Evolutionary conservation across 768 basidiomycete genomes (phyloP).

Genomic region (Leccinum truebloodii): DNA sequence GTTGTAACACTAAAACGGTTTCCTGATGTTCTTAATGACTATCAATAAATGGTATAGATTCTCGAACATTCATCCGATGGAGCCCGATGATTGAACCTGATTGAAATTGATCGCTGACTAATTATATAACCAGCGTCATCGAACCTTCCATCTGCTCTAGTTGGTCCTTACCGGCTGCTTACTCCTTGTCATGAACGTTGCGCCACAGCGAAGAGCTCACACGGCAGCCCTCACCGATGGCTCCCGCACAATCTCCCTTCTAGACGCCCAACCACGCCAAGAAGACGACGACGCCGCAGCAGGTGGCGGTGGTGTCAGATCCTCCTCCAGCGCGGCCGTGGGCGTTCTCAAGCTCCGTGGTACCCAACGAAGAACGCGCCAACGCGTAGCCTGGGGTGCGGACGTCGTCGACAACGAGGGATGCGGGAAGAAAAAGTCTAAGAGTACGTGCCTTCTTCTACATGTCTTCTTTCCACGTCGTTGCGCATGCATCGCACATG

Average conservation of each 20-base stretch:
- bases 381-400: constrained; percentile 79
- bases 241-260: constrained; percentile 54
- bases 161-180: background rate
- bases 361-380: constrained; percentile 43
- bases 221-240: constrained; percentile 50
- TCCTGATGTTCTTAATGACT: constrained; percentile 19
- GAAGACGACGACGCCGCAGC: constrained; percentile 23
- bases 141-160: background rate
- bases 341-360: constrained; percentile 66
- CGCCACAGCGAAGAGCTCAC: constrained; percentile 34
- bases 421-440: constrained; percentile 86
- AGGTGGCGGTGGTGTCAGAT: constrained; percentile 12
- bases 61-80: constrained; percentile 4
- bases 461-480: constrained; percentile 14
- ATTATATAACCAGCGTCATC: background rate
- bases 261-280: constrained; percentile 36
- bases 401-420: constrained; percentile 91
- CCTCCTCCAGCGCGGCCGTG: constrained; percentile 24
- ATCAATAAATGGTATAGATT: constrained; percentile 18
- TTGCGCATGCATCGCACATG: background rate
- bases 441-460: constrained; percentile 60
- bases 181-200: constrained; percentile 14
- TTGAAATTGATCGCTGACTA: constrained; percentile 17
- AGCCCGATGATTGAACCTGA: background rate
- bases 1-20: constrained; percentile 27